These are phyloP conservation scores for Fragilaria radians DNA, from an alignment of 108 stramenopile species.

Conservation along the genomic window DNA sequence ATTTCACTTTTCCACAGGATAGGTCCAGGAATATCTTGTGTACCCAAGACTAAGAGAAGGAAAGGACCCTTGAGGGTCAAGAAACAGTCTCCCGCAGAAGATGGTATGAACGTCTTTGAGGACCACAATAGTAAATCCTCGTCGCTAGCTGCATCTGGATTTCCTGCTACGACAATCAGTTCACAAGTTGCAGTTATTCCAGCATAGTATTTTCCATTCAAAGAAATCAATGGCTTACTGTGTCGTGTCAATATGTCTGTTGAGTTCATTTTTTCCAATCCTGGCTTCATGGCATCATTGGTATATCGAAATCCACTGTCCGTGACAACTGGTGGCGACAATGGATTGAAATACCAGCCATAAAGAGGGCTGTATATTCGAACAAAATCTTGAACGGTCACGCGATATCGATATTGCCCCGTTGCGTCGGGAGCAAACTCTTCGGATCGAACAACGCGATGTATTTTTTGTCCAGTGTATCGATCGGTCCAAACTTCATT, in stretches of 20 bases:
- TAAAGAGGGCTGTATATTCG: slow-evolving; percentile 40
- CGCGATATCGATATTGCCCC: slow-evolving; percentile 27
- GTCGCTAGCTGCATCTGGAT: slow-evolving; percentile 3
- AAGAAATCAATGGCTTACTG: slow-evolving; percentile 29
- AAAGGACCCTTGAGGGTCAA: slow-evolving; percentile 40
- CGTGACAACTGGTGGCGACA: slow-evolving; percentile 50
- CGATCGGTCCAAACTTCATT: slow-evolving; percentile 23
- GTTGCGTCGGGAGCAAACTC: slow-evolving; percentile 22
- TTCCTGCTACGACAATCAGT: slow-evolving; percentile 33
- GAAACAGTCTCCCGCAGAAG: slow-evolving; percentile 32
- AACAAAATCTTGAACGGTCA: slow-evolving; percentile 48
- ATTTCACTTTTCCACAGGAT: slow-evolving; percentile 54
- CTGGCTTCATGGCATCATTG: slow-evolving; percentile 2
- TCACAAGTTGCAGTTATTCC: slow-evolving; percentile 54
- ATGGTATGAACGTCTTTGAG: slow-evolving; percentile 37
- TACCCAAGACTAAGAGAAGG: slow-evolving; percentile 27
- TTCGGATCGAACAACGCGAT: slow-evolving; percentile 31
- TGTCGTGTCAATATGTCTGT: slow-evolving; percentile 6
- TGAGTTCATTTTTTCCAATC: slow-evolving; percentile 1
- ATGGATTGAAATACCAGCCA: slow-evolving; percentile 37
- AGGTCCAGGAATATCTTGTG: slow-evolving; percentile 15
- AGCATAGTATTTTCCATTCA: slow-evolving; percentile 53
- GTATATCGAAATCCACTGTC: slow-evolving; percentile 74
- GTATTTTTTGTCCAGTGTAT: slow-evolving; percentile 11
- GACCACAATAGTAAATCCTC: slow-evolving; percentile 35